Percentiles rank a stretch among this genome's conserved stretches.
Conservation (phyloP, 192 early-diverging fungal species). For the Backusella luteola region DNA sequence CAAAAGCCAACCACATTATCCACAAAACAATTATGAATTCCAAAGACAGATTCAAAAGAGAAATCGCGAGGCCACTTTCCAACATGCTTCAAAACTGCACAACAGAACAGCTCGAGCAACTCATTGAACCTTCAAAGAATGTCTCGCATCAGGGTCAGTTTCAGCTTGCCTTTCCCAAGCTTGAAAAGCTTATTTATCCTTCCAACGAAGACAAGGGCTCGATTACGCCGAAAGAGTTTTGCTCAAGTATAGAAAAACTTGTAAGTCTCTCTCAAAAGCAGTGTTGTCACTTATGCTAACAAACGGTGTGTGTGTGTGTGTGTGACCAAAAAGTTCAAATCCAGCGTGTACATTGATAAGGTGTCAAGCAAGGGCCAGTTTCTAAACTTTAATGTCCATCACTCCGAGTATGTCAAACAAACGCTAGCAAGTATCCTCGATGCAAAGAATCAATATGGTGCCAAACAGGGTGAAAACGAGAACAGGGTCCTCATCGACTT, state of each 20-base stretch:
- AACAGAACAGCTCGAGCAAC: not conserved
- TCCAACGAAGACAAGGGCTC: not conserved
- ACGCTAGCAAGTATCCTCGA: constrained; percentile 52
- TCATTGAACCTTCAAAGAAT: not conserved
- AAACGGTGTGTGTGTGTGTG: too few species aligned
- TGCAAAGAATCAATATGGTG: constrained; percentile 53
- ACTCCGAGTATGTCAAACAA: constrained; percentile 40
- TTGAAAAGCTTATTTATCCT: not conserved
- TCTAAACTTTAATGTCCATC: constrained; percentile 67
- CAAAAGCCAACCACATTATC: not conserved
- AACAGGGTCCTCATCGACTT: constrained; percentile 85
- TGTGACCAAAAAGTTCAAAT: constrained; percentile 35
- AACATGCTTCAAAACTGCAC: not conserved
- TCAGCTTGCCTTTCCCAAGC: not conserved
- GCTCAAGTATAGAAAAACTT: not conserved
- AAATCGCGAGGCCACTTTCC: not conserved
- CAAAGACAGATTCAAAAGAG: constrained; percentile 1
- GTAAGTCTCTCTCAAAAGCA: not conserved
- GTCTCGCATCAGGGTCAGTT: not conserved
- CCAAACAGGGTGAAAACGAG: constrained; percentile 48
- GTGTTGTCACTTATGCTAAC: not conserved
- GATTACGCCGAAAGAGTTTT: not conserved
- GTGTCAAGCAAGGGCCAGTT: constrained; percentile 58
- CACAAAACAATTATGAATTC: not conserved
- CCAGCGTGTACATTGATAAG: constrained; percentile 43